Evolutionary conservation across 768 basidiomycete species (phyloP).

Genomic region (Amanita subjunquillea): DNA sequence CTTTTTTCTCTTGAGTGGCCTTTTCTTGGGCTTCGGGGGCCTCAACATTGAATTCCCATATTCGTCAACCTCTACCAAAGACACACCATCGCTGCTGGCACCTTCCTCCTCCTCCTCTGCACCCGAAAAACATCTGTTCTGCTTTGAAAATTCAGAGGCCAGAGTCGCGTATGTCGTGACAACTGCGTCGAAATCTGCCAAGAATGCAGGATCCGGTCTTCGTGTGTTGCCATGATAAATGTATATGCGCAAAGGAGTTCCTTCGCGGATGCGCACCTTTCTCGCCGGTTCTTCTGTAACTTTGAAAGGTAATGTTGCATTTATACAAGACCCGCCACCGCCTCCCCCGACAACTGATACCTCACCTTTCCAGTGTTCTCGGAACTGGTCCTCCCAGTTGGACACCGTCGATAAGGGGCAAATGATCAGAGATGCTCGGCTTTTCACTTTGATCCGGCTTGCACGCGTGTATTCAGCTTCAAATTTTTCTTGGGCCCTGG

Average conservation of each 20-base stretch:
- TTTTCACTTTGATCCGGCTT: slow-evolving; percentile 71
- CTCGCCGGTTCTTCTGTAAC: slow-evolving; percentile 22
- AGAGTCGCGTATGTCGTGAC: slow-evolving; percentile 96
- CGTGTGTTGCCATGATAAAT: slow-evolving; percentile 93
- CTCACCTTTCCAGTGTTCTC: slow-evolving; percentile 91
- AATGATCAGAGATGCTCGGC: slow-evolving; percentile 89
- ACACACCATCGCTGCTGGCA: slow-evolving; percentile 52
- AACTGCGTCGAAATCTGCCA: slow-evolving; percentile 93
- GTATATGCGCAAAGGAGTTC: slow-evolving; percentile 69
- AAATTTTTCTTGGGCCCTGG: slow-evolving; percentile 56
- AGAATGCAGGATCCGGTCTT: slow-evolving; percentile 72
- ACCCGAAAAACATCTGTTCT: slow-evolving; percentile 51
- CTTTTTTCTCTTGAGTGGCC: slow-evolving; percentile 59
- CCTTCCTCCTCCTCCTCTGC: slow-evolving; percentile 63
- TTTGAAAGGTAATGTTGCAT: slow-evolving; percentile 20
- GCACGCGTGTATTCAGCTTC: slow-evolving; percentile 62
- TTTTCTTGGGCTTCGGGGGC: slow-evolving; percentile 56
- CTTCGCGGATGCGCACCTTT: slow-evolving; percentile 29
- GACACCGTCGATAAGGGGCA: slow-evolving; percentile 95
- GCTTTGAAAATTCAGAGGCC: slow-evolving; percentile 91
- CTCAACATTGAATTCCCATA: slow-evolving; percentile 52
- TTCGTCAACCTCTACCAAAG: slow-evolving; percentile 56
- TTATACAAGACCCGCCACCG: slow-evolving; percentile 33
- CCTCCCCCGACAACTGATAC: slow-evolving; percentile 76
- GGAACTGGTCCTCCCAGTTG: slow-evolving; percentile 98